Percentiles rank a stretch among this genome's conserved stretches.
phyloP scores from a whole-genome alignment of 1,284 basidiomycete genomes.

The Sanguinoderma infundibulare region DNA sequence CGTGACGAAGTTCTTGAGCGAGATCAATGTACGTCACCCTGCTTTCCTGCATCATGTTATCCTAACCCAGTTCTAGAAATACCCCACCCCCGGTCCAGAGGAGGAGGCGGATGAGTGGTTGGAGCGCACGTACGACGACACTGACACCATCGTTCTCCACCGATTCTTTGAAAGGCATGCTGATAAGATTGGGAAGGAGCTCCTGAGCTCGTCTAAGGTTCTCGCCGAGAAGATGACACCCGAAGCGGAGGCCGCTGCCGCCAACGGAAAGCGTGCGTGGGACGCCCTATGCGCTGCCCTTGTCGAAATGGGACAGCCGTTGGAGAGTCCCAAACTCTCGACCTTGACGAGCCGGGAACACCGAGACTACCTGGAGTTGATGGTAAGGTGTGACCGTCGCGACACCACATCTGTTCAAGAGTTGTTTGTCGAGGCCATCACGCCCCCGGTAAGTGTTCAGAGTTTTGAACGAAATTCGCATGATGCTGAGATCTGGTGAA shows the following conservation, averaged over 20 bases:
- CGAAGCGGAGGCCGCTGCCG: conserved; percentile 52
- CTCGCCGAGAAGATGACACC: conserved; percentile 48
- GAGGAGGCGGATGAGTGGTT: conserved; percentile 74
- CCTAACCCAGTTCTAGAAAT: conserved; percentile 49
- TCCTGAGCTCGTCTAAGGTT: conserved; percentile 73
- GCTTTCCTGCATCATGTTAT: conserved; percentile 1
- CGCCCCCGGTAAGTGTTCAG: conserved; percentile 46
- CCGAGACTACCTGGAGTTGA: conserved; percentile 68
- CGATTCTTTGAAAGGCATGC: conserved; percentile 84
- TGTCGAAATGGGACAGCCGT: conserved; percentile 76
- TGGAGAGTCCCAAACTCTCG: conserved; percentile 67
- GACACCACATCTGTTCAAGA: conserved; percentile 65
- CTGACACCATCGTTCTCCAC: conserved; percentile 81
- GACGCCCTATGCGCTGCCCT: conserved; percentile 75
- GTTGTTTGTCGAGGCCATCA: conserved; percentile 69
- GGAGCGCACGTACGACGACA: conserved; percentile 77
- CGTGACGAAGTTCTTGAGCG: conserved; percentile 83
- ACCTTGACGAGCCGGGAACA: conserved; percentile 54
- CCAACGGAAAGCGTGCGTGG: conserved; percentile 78
- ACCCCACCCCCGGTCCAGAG: conserved; percentile 48
- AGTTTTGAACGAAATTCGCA: too few species aligned
- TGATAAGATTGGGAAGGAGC: conserved; percentile 84
- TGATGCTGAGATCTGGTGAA: conserved; percentile 29
- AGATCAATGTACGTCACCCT: conserved; percentile 65
- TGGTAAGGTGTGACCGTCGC: conserved; percentile 69